These are phyloP conservation scores for Lentinula aciculospora DNA, from an alignment of 768 basidiomycete species.

Conservation along the genomic window DNA sequence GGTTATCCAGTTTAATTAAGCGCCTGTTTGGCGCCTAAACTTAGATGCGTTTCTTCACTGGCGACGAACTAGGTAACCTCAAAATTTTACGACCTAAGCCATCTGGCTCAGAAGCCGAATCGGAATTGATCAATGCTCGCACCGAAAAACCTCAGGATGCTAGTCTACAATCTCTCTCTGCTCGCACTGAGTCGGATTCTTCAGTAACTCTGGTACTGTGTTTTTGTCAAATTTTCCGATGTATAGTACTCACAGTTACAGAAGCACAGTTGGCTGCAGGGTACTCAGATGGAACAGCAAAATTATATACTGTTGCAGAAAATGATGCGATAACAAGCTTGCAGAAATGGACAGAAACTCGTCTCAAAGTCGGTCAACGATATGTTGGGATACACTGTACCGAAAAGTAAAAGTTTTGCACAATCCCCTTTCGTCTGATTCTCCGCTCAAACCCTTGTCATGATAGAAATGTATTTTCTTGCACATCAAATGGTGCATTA, in stretches of 20 bases:
- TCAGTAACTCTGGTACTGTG: slow-evolving; percentile 32
- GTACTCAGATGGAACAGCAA: slow-evolving; percentile 52
- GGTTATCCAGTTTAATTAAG: not conserved
- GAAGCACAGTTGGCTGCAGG: slow-evolving; percentile 64
- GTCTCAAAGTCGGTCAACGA: slow-evolving; percentile 41
- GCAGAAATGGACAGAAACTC: slow-evolving; percentile 60
- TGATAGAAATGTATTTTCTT: slow-evolving; percentile 53
- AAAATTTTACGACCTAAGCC: slow-evolving; percentile 49
- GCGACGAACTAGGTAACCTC: slow-evolving; percentile 75
- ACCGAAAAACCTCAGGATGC: not conserved
- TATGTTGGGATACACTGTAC: slow-evolving; percentile 59
- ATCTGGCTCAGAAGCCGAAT: slow-evolving; percentile 25
- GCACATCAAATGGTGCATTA: slow-evolving; percentile 73
- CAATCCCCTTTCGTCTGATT: not conserved
- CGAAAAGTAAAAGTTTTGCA: slow-evolving; percentile 35
- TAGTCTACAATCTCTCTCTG: slow-evolving; percentile 3
- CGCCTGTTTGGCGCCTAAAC: not conserved
- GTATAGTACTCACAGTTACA: slow-evolving; percentile 9
- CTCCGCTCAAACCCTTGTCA: not conserved
- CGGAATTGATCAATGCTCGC: slow-evolving; percentile 25
- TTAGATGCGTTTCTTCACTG: slow-evolving; percentile 50
- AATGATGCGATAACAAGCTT: slow-evolving; percentile 33
- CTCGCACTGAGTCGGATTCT: slow-evolving; percentile 12
- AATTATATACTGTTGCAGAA: slow-evolving; percentile 35
- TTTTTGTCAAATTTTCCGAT: slow-evolving; percentile 2